Base-by-base conservation (phyloP, 129 eudicot species). In the Logfia minima region DNA sequence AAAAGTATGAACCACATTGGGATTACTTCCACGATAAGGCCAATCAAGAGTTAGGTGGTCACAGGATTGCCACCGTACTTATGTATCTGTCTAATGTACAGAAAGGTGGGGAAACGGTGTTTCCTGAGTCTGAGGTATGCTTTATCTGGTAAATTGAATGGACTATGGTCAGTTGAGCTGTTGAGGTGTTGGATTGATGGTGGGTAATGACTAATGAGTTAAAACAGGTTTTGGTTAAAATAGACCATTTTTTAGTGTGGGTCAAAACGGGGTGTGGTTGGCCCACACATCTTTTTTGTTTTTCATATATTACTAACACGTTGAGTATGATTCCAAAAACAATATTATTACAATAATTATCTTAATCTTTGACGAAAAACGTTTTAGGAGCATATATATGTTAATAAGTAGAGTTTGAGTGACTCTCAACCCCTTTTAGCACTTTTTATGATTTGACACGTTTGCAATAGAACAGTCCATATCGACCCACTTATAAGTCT, bases 11-110 rank as follows among this genome's bases (percentile, higher is more conserved):
- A 56, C 71, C 66, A 34, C 81, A 68, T 75, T 71, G 82, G 83
- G 72, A 80, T 67, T 93, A 76, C 75, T 93, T 93, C 39, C 84
- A 81, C 68, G 98, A 91, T 72, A 81, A 88, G 58, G 86, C 75
- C 61, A 93, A 90, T 79, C 89, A 79, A 83, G 86, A 84, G 61
- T 43, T 84, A 55, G 98, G 98, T 35, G 98, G 98, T 53, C 96
- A 94, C 66, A 84, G 98, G 22, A 82, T 94, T 51, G 97, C 97
- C 66, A 94, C 98, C 26, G 97, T 94, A 5, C 97, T 94, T 67
- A 89, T 94, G 96, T 94, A 94, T 82, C 75, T 94, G 66, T 91
- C 98, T 37, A 76, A 94, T 64, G 92, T 94, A 66, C 83, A 72
- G 18, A 86, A 84, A 75, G 98, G 96, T 32, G 96, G 96, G 60